phyloP scores from a whole-genome alignment of 306 rosid species.

The cucumber (Cucumis sativus) region Cucumber_9930_V3 NC_026656.2:21280001-21280500 shows the following conservation, averaged over 20 bases:
- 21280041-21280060: neutral
- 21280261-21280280: constrained; percentile 10
- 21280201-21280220: neutral
- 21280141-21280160: neutral
- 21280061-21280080: neutral
- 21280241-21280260: neutral
- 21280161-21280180: neutral
- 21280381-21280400: constrained; percentile 74
- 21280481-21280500: constrained; percentile 92
- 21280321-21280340: neutral
- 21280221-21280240: neutral
- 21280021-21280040: neutral
- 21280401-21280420: constrained; percentile 46
- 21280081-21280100: neutral
- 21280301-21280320: constrained; percentile 39
- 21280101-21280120: neutral
- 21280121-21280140: neutral
- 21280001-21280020: neutral
- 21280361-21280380: constrained; percentile 26
- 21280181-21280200: neutral
- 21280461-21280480: constrained; percentile 61
- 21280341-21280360: neutral
- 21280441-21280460: constrained; percentile 49
- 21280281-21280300: constrained; percentile 30
- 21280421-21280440: constrained; percentile 89